Evolutionary conservation across 176 grass and related monocot genomes (phyloP), one percentile per base, ranked within the genome.

Genomic region (Rhipidocladum racemiflorum): DNA sequence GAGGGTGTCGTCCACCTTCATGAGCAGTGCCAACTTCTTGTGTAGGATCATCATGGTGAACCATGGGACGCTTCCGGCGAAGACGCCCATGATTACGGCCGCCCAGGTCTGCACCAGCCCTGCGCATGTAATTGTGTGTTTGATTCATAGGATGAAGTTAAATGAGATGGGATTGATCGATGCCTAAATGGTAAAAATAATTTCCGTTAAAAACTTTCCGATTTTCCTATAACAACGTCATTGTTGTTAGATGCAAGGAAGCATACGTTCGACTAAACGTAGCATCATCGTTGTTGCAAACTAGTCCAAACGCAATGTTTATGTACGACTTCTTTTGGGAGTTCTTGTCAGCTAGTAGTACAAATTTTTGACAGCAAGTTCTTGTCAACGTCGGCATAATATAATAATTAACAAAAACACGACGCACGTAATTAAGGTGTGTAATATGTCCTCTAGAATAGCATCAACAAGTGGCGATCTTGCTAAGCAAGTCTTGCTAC

Each of bases 1-100:
- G 10, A 94, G 92, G 0, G 92, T 94, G 74, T 94, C 92, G 64
- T 94, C 92, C 9, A 94, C 89, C 24, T 69, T 73, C 75, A 86
- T 89, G 11, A 94, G 92, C 49, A 94, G 89, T 4, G 89, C 65
- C 27, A 83, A 89, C 42, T 94, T 94, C 81, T 94, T 94, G 79
- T 89, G 92, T 59, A 94, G 92, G 83, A 94, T 87, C 92, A 94
- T 94, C 92, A 94, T 94, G 39, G 86, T 91, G 74, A 94, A 94
- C 92, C 92, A 94, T 13, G 92, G 92, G n/a, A 94, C 70, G 77
- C 92, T 94, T 4, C 92, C 92, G 20, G 89, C 86, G 77, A 86
- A 91, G 8, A 91, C 7, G 67, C 92, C 92, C 65, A 91, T 89
- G 14, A 94, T 12, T 49, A 94, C 81, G 0, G 92, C 89, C 25